A percentile compares a stretch with the other conserved stretches of the same genome.
These are phyloP conservation scores for Hyphopichia pseudoburtonii DNA, from an alignment of 1,139 yeast genomes.

Conservation along the genomic window DNA sequence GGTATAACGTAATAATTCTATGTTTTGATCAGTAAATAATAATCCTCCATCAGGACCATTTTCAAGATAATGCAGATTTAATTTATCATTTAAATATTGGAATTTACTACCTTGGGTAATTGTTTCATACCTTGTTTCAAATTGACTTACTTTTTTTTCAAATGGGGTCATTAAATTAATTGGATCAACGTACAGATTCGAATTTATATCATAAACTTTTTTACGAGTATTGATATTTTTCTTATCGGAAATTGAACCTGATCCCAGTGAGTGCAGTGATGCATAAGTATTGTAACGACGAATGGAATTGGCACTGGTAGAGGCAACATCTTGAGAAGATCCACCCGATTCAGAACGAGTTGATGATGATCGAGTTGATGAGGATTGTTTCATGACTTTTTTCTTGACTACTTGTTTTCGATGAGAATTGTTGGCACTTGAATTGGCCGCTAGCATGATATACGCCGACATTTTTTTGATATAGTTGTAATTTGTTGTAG, in stretches of 20 bases:
- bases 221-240: too few relatives aligned
- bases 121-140: slow-evolving; percentile 14
- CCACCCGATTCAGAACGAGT: neutral
- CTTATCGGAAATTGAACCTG: neutral
- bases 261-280: slow-evolving; percentile 2
- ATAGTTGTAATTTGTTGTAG: too few relatives aligned
- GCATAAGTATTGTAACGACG: slow-evolving; percentile 1
- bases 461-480: slow-evolving; percentile 7
- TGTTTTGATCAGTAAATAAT: slow-evolving; percentile 19
- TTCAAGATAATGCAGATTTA: slow-evolving; percentile 15
- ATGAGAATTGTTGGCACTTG: slow-evolving; percentile 2
- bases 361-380: neutral
- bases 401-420: slow-evolving; percentile 1
- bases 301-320: neutral
- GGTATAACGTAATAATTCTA: slow-evolving; percentile 25
- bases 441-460: slow-evolving; percentile 7
- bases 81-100: slow-evolving; percentile 16
- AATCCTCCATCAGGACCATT: slow-evolving; percentile 12
- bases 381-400: neutral
- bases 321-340: neutral
- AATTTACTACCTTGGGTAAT: slow-evolving; percentile 9
- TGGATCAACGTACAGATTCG: slow-evolving; percentile 13
- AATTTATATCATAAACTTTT: slow-evolving; percentile 15
- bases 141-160: slow-evolving; percentile 17
- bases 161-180: slow-evolving; percentile 10